Evolutionary conservation across 129 eudicot genomes (phyloP).

Genomic region (Chrysanthemum lavandulifolium): DNA sequence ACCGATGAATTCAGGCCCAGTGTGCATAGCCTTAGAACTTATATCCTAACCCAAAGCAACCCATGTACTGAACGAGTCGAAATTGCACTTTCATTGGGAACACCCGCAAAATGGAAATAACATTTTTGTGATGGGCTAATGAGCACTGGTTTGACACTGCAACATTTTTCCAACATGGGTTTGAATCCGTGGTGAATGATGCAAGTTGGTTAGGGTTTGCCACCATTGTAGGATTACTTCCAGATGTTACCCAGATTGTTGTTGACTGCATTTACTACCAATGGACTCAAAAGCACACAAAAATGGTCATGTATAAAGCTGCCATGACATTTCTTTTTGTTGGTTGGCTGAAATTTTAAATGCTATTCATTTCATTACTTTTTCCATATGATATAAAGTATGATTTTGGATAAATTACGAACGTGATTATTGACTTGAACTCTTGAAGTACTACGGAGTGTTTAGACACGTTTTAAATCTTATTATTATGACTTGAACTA

Average conservation of each 20-base stretch:
- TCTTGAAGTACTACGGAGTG: too few relatives aligned
- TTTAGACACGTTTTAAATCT: background rate
- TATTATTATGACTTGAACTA: background rate
- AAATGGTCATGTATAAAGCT: constrained; percentile 35
- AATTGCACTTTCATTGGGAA: too few relatives aligned
- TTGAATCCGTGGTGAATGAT: constrained; percentile 10
- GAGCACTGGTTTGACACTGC: background rate
- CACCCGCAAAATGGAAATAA: background rate
- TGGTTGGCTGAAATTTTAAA: constrained; percentile 31
- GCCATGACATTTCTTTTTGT: constrained; percentile 23
- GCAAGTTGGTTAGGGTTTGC: background rate
- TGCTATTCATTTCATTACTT: constrained; percentile 5
- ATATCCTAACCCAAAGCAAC: too few relatives aligned
- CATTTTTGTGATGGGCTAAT: background rate
- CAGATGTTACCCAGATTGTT: constrained; percentile 20
- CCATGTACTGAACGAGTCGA: too few relatives aligned
- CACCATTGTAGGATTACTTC: background rate
- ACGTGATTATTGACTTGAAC: background rate
- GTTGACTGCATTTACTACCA: constrained; percentile 22
- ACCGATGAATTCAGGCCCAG: too few relatives aligned
- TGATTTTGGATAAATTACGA: background rate
- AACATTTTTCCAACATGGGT: background rate
- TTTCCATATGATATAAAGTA: background rate
- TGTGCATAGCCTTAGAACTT: too few relatives aligned
- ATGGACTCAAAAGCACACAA: constrained; percentile 26